A percentile compares a stretch with the other conserved stretches of the same genome.
These are phyloP conservation scores for Aspergillus mulundensis DNA, from an alignment of 495 filamentous ascomycete species.

Conservation along the genomic window DNA sequence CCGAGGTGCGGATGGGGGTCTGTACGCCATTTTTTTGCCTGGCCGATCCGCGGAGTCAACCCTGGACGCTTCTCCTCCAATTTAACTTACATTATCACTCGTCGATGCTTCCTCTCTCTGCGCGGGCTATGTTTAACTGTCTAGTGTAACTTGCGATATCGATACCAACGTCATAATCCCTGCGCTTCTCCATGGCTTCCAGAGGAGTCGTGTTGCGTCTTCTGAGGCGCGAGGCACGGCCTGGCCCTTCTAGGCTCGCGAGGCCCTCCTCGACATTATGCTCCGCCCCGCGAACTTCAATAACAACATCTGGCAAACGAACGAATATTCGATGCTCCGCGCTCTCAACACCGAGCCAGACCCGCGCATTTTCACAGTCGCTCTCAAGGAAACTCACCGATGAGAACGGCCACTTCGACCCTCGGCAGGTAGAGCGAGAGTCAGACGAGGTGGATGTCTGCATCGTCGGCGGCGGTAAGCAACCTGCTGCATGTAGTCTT, in stretches of 20 bases:
- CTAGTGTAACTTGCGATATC: neutral
- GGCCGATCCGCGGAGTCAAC: neutral
- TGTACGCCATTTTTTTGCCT: neutral
- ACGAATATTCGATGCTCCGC: slow-evolving; percentile 19
- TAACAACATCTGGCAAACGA: slow-evolving; percentile 21
- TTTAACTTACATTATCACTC: neutral
- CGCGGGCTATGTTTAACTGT: neutral
- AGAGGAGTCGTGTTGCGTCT: slow-evolving; percentile 40
- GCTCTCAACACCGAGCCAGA: slow-evolving; percentile 26
- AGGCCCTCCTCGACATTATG: slow-evolving; percentile 27
- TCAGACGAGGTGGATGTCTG: slow-evolving; percentile 93
- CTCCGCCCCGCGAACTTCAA: slow-evolving; percentile 19
- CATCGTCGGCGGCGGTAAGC: slow-evolving; percentile 84
- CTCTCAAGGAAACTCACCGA: slow-evolving; percentile 45
- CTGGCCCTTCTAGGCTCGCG: slow-evolving; percentile 25
- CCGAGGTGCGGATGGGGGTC: neutral
- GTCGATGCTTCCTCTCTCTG: neutral
- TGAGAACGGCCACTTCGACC: slow-evolving; percentile 66
- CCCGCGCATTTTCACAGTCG: slow-evolving; percentile 48
- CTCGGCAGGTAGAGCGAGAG: slow-evolving; percentile 72
- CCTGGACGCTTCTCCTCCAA: neutral
- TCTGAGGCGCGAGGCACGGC: slow-evolving; percentile 41
- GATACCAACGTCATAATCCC: neutral
- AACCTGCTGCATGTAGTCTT: neutral
- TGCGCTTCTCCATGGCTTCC: slow-evolving; percentile 33